Conservation (phyloP, 140 eudicot species). For the Anethum foeniculum region DNA sequence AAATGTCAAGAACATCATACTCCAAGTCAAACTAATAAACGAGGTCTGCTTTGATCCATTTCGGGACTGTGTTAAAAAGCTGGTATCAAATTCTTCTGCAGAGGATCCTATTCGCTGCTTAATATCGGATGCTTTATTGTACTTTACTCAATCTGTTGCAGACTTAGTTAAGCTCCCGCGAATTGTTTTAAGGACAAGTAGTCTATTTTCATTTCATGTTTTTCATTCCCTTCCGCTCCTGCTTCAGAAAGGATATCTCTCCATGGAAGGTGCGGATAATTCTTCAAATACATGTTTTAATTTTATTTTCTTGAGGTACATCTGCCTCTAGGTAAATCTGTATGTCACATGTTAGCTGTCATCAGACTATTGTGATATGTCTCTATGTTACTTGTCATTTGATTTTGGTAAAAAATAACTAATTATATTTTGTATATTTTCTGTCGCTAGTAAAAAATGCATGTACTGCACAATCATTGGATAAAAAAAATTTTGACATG, state of each 20-base stretch:
- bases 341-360: neutral
- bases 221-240: neutral
- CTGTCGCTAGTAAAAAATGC: neutral
- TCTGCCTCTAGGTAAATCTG: neutral
- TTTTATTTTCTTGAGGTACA: too few relatives aligned
- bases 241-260: slow-evolving; percentile 4
- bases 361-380: neutral
- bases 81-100: slow-evolving; percentile 6
- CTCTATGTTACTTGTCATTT: neutral
- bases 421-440: too few relatives aligned
- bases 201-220: neutral
- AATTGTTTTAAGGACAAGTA: neutral
- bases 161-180: neutral
- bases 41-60: neutral
- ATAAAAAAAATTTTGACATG: neutral
- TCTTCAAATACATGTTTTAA: too few relatives aligned
- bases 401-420: neutral
- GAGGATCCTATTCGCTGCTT: slow-evolving; percentile 18
- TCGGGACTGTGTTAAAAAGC: slow-evolving; percentile 7
- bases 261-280: neutral
- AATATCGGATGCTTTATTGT: neutral
- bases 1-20: neutral
- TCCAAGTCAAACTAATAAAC: slow-evolving; percentile 1
- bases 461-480: neutral
- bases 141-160: neutral